Conservation (phyloP, 2,329 filamentous ascomycete genomes). For the Ceratocystis eucalypticola region DNA sequence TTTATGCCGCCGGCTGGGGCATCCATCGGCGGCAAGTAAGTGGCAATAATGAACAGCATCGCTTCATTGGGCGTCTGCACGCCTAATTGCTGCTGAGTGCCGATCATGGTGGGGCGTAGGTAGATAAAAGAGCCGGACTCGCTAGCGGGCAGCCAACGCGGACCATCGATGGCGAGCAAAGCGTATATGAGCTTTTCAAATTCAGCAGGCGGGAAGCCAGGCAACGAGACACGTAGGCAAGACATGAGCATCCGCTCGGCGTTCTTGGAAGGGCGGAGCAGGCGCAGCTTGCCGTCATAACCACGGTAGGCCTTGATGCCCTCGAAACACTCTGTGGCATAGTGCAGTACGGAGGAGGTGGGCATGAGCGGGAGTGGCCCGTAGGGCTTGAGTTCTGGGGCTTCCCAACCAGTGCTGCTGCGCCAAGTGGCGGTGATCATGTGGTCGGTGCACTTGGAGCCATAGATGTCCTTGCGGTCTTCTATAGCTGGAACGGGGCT, state of each 20-base stretch:
- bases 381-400: slow-evolving; percentile 62
- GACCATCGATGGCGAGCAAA: slow-evolving; percentile 58
- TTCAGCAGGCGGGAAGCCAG: slow-evolving; percentile 56
- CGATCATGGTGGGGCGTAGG: slow-evolving; percentile 76
- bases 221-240: slow-evolving; percentile 55
- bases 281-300: slow-evolving; percentile 55
- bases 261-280: slow-evolving; percentile 68
- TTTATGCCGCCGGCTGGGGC: slow-evolving; percentile 46
- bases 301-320: slow-evolving; percentile 73
- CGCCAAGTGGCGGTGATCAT: slow-evolving; percentile 70
- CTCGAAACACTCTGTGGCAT: slow-evolving; percentile 85
- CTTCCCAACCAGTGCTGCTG: slow-evolving; percentile 51
- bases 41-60: slow-evolving; percentile 72
- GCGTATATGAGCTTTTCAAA: slow-evolving; percentile 60
- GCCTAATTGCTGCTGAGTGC: slow-evolving; percentile 64
- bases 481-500: slow-evolving; percentile 41
- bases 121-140: slow-evolving; percentile 63
- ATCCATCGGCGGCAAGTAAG: slow-evolving; percentile 46
- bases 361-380: slow-evolving; percentile 66
- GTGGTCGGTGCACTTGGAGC: slow-evolving; percentile 65
- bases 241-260: slow-evolving; percentile 50
- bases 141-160: slow-evolving; percentile 64
- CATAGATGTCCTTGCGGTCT: slow-evolving; percentile 33
- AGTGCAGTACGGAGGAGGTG: slow-evolving; percentile 69
- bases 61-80: slow-evolving; percentile 69